A percentile compares a stretch with the other conserved stretches of the same genome.
Evolutionary conservation across 345 rosid species (phyloP).

Genomic region (Salix arbutifolia): DNA sequence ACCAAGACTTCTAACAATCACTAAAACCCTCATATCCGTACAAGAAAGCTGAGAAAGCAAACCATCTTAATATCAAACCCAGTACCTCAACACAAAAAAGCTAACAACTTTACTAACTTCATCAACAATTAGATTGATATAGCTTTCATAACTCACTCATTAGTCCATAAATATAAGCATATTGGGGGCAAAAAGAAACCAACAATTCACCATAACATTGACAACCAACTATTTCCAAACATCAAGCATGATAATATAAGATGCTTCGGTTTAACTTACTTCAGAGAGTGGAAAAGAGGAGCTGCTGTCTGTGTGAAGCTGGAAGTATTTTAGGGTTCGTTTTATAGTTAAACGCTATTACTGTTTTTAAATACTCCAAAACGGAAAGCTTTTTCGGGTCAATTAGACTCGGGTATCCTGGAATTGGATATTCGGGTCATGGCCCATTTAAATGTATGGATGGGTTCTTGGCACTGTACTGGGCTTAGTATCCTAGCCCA

Average conservation of each 20-base stretch:
- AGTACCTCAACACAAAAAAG: not conserved
- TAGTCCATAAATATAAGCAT: not conserved
- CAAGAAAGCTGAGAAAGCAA: not conserved
- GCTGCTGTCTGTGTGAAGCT: not conserved
- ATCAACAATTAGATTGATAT: not conserved
- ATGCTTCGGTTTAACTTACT: not conserved
- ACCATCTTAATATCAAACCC: not conserved
- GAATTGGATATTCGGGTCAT: not conserved
- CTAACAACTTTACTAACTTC: not conserved
- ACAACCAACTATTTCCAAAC: not conserved
- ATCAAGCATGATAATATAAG: not conserved
- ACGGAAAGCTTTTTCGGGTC: not conserved
- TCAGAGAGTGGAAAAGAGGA: not conserved
- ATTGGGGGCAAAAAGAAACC: not conserved
- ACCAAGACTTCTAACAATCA: not conserved
- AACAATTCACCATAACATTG: not conserved
- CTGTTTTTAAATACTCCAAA: not conserved
- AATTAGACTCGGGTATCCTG: not conserved
- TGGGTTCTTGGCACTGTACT: not conserved
- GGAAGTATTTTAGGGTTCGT: not conserved
- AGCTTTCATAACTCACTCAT: not conserved
- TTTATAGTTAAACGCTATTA: not conserved
- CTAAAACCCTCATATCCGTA: not conserved
- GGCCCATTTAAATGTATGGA: too few relatives aligned
- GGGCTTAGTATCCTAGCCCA: too few relatives aligned